phyloP scores from a whole-genome alignment of 2,329 filamentous ascomycete species.

The Drechslera avenae region DNA sequence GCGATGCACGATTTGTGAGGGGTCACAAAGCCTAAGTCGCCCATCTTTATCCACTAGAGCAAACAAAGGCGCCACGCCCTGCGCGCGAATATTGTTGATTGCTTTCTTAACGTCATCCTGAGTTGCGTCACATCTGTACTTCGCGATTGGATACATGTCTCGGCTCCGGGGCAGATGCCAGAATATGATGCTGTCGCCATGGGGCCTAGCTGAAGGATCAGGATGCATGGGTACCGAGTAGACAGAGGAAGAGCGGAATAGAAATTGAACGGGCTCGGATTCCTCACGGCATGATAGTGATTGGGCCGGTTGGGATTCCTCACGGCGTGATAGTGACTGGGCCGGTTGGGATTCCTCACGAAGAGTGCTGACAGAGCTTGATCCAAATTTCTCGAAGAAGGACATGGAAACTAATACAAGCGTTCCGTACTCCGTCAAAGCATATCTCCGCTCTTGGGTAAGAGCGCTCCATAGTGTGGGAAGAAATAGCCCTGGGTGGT shows the following conservation, averaged over 20 bases:
- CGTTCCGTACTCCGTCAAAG: slow-evolving; percentile 4
- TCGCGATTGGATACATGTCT: neutral
- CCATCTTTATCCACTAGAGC: slow-evolving; percentile 8
- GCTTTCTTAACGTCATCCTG: neutral
- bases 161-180: slow-evolving; percentile 2
- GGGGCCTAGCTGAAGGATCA: neutral
- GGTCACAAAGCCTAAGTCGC: slow-evolving; percentile 1
- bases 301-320: neutral
- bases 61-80: slow-evolving; percentile 7
- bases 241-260: slow-evolving; percentile 2
- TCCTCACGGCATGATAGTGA: neutral
- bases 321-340: neutral
- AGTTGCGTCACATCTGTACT: neutral
- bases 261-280: neutral
- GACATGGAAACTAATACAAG: slow-evolving; percentile 8
- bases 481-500: slow-evolving; percentile 5
- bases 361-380: neutral
- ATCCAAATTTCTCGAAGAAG: slow-evolving; percentile 6
- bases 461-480: slow-evolving; percentile 8
- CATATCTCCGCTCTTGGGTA: slow-evolving; percentile 5
- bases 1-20: neutral
- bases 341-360: neutral
- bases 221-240: slow-evolving; percentile 1
- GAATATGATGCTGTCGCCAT: slow-evolving; percentile 1
- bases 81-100: neutral